Percentiles rank a stretch among this genome's conserved stretches.
phyloP scores from a whole-genome alignment of 2,329 filamentous ascomycete species.

The Onygena corvina region DNA sequence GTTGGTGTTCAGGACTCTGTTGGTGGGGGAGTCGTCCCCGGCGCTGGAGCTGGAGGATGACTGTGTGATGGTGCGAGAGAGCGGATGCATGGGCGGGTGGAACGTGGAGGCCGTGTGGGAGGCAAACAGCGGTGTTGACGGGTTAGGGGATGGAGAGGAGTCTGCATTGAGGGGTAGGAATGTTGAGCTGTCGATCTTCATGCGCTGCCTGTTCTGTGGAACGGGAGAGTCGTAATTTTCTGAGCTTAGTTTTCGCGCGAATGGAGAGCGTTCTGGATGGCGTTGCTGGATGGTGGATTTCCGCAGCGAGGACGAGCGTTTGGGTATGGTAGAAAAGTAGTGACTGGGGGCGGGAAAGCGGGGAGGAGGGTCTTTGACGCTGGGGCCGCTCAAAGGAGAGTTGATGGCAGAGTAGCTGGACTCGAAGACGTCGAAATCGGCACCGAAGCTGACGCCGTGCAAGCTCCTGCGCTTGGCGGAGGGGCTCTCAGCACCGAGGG shows the following conservation, averaged over 20 bases:
- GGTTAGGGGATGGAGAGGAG: constrained; percentile 51
- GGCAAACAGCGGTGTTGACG: constrained; percentile 37
- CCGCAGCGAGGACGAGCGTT: constrained; percentile 63
- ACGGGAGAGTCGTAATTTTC: constrained; percentile 37
- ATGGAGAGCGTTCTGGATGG: constrained; percentile 51
- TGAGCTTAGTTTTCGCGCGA: constrained; percentile 34
- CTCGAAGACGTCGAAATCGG: constrained; percentile 68
- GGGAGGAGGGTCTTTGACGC: constrained; percentile 20
- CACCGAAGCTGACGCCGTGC: constrained; percentile 55
- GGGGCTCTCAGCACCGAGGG: constrained; percentile 53
- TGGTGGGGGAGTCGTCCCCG: constrained; percentile 58
- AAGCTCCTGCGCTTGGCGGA: constrained; percentile 83
- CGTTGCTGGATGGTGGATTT: constrained; percentile 83
- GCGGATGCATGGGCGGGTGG: constrained; percentile 53
- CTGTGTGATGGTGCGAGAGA: constrained; percentile 75
- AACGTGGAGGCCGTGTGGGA: constrained; percentile 23
- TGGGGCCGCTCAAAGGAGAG: constrained; percentile 15
- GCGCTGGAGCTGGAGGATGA: constrained; percentile 74
- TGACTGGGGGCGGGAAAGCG: constrained; percentile 19
- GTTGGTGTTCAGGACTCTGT: constrained; percentile 44
- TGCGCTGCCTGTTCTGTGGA: constrained; percentile 52
- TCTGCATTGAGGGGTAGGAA: constrained; percentile 54
- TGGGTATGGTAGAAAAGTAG: constrained; percentile 47
- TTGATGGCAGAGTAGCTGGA: constrained; percentile 22
- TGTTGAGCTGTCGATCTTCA: constrained; percentile 64